These are phyloP conservation scores for Phytophthora sojae DNA, from an alignment of 352 stramenopile genomes.

Conservation along the genomic window DNA sequence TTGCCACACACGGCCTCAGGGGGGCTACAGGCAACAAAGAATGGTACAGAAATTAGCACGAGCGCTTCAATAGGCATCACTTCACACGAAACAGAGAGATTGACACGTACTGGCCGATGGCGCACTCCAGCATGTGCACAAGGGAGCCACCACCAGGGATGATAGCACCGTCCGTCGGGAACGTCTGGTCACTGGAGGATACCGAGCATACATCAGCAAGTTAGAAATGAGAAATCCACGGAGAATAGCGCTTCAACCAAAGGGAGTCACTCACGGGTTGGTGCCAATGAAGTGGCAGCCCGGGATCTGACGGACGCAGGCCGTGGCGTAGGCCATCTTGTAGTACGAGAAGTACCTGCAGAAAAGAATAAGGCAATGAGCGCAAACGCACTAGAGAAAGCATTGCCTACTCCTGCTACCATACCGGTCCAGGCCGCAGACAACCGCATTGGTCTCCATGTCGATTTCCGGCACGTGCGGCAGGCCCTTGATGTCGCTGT, in stretches of 20 bases:
- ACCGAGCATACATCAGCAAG: neutral
- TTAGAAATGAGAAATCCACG: neutral
- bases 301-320: conserved; percentile 73
- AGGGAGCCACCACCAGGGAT: conserved; percentile 76
- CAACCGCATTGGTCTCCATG: conserved; percentile 73
- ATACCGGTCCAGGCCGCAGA: conserved; percentile 83
- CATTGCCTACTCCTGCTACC: neutral
- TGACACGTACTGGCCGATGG: conserved; percentile 64
- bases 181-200: conserved; percentile 70
- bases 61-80: too few relatives aligned
- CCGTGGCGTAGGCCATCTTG: conserved; percentile 86
- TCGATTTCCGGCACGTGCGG: conserved; percentile 74
- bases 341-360: conserved; percentile 82
- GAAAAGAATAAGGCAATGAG: conserved; percentile 5
- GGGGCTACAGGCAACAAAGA: conserved; percentile 33
- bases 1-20: conserved; percentile 84
- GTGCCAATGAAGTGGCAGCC: conserved; percentile 85
- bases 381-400: neutral
- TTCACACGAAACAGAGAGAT: neutral
- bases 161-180: conserved; percentile 76
- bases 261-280: conserved; percentile 64
- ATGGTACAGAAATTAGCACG: too few relatives aligned
- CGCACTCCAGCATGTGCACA: conserved; percentile 73
- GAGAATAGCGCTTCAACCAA: neutral
- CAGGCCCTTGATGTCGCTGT: conserved; percentile 77